Evolutionary conservation across 2,329 filamentous ascomycete genomes (phyloP).

Genomic region (Sphaerostilbella broomeana): DNA sequence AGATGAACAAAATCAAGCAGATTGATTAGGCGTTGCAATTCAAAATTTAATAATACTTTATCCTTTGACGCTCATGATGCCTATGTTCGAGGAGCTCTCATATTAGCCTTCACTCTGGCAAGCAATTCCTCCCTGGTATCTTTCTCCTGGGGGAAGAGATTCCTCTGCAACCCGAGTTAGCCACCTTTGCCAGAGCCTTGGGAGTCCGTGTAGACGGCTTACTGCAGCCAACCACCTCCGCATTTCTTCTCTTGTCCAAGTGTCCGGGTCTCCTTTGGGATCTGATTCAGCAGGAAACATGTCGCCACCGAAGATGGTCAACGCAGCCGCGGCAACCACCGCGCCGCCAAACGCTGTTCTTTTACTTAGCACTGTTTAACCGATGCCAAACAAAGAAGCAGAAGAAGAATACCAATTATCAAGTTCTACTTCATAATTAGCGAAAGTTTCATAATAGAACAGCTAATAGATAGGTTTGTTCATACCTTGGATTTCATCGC

Average conservation of each 20-base stretch:
- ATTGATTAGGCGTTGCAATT: too few species aligned
- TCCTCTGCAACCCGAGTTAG: conserved; percentile 30
- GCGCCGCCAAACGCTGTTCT: conserved; percentile 67
- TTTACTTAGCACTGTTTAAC: too few species aligned
- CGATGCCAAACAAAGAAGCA: too few species aligned
- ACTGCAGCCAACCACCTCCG: conserved; percentile 75
- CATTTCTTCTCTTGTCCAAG: conserved; percentile 76
- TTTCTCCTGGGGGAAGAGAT: conserved; percentile 37
- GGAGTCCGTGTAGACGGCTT: conserved; percentile 32
- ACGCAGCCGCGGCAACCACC: conserved; percentile 72
- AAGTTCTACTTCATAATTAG: conserved; percentile 49
- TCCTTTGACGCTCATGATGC: too few species aligned
- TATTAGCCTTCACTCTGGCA: conserved; percentile 40
- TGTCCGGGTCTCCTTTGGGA: conserved; percentile 64
- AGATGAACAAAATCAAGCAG: too few species aligned
- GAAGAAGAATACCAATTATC: too few species aligned
- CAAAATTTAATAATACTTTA: too few species aligned
- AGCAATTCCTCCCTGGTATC: conserved; percentile 42
- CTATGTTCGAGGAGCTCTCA: conserved; percentile 34
- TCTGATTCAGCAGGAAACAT: conserved; percentile 71
- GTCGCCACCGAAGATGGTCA: conserved; percentile 79
- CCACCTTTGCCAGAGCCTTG: background rate
- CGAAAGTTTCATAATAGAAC: too few species aligned
- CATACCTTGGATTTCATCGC: conserved; percentile 63
- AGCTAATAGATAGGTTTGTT: conserved; percentile 4